Evolutionary conservation across 352 stramenopile species (phyloP), one percentile per base, ranked within the genome.

Genomic region (Phytopythium delawarense): DNA sequence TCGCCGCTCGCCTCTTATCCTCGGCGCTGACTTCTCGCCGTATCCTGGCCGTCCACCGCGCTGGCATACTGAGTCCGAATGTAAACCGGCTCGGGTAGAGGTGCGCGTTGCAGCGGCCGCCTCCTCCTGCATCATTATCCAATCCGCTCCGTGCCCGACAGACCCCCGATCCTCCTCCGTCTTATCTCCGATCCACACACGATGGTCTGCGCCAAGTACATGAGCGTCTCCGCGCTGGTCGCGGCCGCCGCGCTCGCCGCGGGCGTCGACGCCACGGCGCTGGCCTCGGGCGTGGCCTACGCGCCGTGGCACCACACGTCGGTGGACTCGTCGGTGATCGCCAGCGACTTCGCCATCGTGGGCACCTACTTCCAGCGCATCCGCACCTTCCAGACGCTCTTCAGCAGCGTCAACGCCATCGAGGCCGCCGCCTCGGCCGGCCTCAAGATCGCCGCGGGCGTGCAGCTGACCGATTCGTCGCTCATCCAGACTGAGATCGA

Each of bases 371-470:
- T 91, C 67, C 68, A 67, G 37, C 70, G 67, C 57, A 75, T 94
- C 39, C 84, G 84, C 59, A 90, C 84, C 48, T 94, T 81, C 72
- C 75, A 92, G 67, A 73, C 77, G 35, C 67, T 68, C 46, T 88
- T 91, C 58, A 72, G 62, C 61, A 62, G 64, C 50, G 2, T 78
- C 6, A 92, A 91, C 64, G 64, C 71, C 28, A 76, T 89, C 50
- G 59, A 83, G 28, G 42, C 76, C 2, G 81, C 79, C 4, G 68
- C 71, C 4, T 34, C 46, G 1, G 70, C 61, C 23, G 79, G 75
- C 8, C 37, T 92, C 34, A 81, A 89, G 65, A 49, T 91, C 49
- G 73, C 78, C 7, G 74, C 78, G 21, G 84, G 84, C 55, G 76
- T 93, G 45, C 76, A 89, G 68, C 78, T 89, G 52, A 71, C 73